phyloP scores from a whole-genome alignment of 2,329 filamentous ascomycete genomes.

The Talaromyces marneffei region DNA sequence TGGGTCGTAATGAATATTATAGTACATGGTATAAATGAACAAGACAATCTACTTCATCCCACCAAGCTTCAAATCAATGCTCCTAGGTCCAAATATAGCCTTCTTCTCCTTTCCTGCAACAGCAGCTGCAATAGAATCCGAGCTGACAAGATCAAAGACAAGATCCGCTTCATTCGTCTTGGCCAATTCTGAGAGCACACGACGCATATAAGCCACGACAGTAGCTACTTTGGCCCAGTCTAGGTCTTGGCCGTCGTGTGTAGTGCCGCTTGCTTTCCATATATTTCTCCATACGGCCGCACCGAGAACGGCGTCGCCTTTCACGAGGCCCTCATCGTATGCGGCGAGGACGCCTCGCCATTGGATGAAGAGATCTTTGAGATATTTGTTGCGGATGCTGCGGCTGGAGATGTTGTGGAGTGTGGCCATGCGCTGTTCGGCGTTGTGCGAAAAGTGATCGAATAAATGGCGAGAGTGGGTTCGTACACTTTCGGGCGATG shows the following conservation, averaged over 20 bases:
- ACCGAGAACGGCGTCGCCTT: slow-evolving; percentile 43
- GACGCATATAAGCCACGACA: slow-evolving; percentile 60
- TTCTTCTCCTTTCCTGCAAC: slow-evolving; percentile 19
- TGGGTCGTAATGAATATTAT: neutral
- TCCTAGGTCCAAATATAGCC: slow-evolving; percentile 30
- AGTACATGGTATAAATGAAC: neutral
- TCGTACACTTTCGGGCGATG: slow-evolving; percentile 57
- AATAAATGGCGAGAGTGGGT: slow-evolving; percentile 85
- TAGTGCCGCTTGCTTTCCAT: slow-evolving; percentile 63
- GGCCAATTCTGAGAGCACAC: slow-evolving; percentile 51
- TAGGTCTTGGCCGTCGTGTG: slow-evolving; percentile 42
- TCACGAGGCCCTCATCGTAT: slow-evolving; percentile 43
- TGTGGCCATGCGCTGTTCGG: slow-evolving; percentile 62
- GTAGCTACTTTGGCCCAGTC: slow-evolving; percentile 56
- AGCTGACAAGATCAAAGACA: slow-evolving; percentile 44
- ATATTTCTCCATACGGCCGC: slow-evolving; percentile 89
- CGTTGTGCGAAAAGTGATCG: slow-evolving; percentile 73
- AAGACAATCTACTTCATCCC: neutral
- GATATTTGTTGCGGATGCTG: slow-evolving; percentile 53
- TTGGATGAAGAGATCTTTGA: slow-evolving; percentile 86
- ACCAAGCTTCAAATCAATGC: slow-evolving; percentile 28
- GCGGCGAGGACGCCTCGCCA: slow-evolving; percentile 83
- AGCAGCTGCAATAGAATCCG: slow-evolving; percentile 23
- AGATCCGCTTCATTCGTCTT: slow-evolving; percentile 50
- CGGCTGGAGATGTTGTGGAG: slow-evolving; percentile 47